Evolutionary conservation across 2,329 filamentous ascomycete genomes (phyloP).

Genomic region (Epichloe brachyelytri): DNA sequence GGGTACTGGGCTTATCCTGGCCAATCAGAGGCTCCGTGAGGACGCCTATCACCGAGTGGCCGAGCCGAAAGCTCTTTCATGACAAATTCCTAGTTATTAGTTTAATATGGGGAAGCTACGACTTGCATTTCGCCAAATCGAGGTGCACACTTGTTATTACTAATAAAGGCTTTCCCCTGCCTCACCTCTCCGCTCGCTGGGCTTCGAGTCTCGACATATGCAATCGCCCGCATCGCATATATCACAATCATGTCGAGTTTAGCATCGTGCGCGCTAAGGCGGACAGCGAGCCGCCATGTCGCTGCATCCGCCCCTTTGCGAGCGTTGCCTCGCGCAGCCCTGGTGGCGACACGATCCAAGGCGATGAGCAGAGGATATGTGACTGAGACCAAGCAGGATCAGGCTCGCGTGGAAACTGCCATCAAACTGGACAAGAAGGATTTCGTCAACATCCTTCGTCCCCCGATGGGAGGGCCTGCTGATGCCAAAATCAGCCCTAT

Average conservation of each 20-base stretch:
- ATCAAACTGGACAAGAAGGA: conserved; percentile 79
- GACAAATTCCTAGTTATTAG: conserved; percentile 19
- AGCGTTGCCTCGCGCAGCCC: conserved; percentile 16
- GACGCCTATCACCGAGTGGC: conserved; percentile 23
- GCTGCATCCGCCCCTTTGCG: conserved; percentile 18
- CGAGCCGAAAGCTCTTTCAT: conserved; percentile 19
- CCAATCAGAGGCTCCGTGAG: conserved; percentile 19
- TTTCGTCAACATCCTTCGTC: conserved; percentile 45
- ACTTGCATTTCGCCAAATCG: conserved; percentile 2
- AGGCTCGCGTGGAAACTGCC: conserved; percentile 74
- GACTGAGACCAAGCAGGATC: conserved; percentile 65
- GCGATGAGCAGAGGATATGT: conserved; percentile 56
- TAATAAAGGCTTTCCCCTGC: neutral
- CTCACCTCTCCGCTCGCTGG: conserved; percentile 8
- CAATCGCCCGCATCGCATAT: conserved; percentile 11
- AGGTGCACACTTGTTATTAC: neutral
- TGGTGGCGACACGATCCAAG: conserved; percentile 13
- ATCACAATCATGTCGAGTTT: conserved; percentile 44
- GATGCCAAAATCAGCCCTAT: conserved; percentile 65
- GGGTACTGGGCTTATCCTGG: conserved; percentile 4
- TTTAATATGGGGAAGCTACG: conserved; percentile 7
- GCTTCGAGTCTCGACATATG: conserved; percentile 9
- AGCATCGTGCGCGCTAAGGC: conserved; percentile 51
- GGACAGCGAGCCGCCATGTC: conserved; percentile 57
- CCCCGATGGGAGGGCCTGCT: conserved; percentile 17